Evolutionary conservation across 139 green algal genomes (phyloP), one percentile per base, ranked within the genome.

Genomic region (Asterochloris erici): DNA sequence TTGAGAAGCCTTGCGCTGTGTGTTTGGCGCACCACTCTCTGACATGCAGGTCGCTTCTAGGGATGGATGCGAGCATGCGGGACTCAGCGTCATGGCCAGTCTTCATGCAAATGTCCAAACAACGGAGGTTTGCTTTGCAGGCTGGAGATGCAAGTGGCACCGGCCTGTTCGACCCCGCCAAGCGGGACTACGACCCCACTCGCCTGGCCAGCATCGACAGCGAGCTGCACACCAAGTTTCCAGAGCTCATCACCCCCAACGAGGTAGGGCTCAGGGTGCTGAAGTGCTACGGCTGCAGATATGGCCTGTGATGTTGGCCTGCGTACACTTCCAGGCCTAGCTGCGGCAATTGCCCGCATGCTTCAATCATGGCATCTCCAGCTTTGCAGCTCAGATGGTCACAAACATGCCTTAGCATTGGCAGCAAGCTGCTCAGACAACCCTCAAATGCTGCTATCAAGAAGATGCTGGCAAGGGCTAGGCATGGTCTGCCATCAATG

Each of bases 121-220:
- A 76, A n/a, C n/a, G n/a, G n/a, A n/a, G n/a, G n/a, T n/a, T 69
- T n/a, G 23, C 64, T 29, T 60, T 64, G 68, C 79, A 90, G 84
- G 70, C 73, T 16, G 90, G 92, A 0, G 95, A 98, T 73, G 93
- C 93, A 1, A 95, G 90, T 80, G 95, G 95, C 14, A 96, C 89
- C 0, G 93, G 91, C 0, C 23, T 93, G 24, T 86, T 96, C 47
- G 93, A 96, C 81, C 68, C 90, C 0, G 74, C 83, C 19, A 74
- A 62, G 0, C 87, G 90, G 54, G 47, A 10, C 9, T 97, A 88
- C 84, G 89, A 94, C 78, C 0, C 13, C 0, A 60, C 38, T 0
- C 85, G 88, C 13, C 85, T 94, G 27, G 73, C 24, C 0, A 24
- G 64, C 23, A 87, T 97, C 16, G 89, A 94, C 79, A 38, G 80